Base-by-base conservation (phyloP, 179 eudicot genomes). In the Beta lomatogona region DNA sequence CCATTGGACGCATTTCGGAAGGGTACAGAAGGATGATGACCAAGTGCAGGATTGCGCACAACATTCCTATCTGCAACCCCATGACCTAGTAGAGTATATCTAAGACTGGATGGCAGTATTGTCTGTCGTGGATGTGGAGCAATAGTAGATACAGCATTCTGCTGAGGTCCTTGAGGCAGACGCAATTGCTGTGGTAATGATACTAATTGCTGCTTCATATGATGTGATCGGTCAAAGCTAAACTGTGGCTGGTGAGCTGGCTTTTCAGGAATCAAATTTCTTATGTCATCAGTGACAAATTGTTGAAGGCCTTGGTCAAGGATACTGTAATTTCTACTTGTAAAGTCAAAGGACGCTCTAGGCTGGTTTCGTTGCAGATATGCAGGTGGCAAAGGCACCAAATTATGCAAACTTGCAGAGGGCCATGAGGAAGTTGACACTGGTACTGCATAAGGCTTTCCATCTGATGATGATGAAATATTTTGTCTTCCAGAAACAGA, bases 231-330 rank as follows among this genome's bases (percentile, higher is more conserved):
- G 69, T 76, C 19, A 60, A 74, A 75, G 44, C 85, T 79, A 70
- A 83, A 81, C 73, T 89, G 91, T 77, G 88, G 87, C 68, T 83
- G 76, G 55, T 85, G 88, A 48, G 86, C 83, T 36, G 83, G 84
- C 78, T 84, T 84, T 25, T 58, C 31, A 9, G 87, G 67, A 73
- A 78, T 84, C 0, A 76, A 77, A 68, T 71, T 61, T 75, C 81
- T 89, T 53, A 14, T 83, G 65, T 79, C 83, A 79, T 66, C 80
- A 58, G 48, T 83, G 76, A 77, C 86, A 48, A 85, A 85, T 63
- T 82, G 93, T 75, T 86, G 89, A 82, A 77, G 79, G 71, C 85
- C 88, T 81, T 86, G 91, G 85, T 83, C 86, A 9, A 75, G 77
- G 28, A 81, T 73, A 76, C 80, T 66, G 79, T 85, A 87, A 52